phyloP scores from a whole-genome alignment of 2,329 filamentous ascomycete species.

The Stenocarpella maydis region DNA sequence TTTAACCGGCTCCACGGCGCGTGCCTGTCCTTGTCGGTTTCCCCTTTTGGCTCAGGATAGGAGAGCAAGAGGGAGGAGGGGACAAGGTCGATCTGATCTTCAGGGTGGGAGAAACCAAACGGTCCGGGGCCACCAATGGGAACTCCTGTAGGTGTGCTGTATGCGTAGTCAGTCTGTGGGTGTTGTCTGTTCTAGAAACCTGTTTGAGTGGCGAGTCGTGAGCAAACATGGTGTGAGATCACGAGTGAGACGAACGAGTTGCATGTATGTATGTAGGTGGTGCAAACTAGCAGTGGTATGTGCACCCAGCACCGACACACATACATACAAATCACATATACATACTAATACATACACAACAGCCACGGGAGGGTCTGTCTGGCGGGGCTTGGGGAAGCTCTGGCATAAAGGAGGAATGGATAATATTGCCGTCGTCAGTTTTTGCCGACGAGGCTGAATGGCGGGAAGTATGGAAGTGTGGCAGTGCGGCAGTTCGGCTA shows the following conservation, averaged over 20 bases:
- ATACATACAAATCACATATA: too few relatives aligned
- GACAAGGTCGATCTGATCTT: conserved; percentile 14
- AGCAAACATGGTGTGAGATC: conserved; percentile 5
- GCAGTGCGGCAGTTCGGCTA: too few relatives aligned
- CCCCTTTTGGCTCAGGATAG: conserved; percentile 18
- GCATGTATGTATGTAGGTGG: background rate
- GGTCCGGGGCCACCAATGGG: conserved; percentile 6
- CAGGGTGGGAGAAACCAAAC: conserved; percentile 18
- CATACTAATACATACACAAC: too few relatives aligned
- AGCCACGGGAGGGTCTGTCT: background rate
- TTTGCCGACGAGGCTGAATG: conserved; percentile 19
- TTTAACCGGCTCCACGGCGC: background rate
- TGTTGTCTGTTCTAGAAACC: background rate
- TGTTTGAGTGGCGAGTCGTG: background rate
- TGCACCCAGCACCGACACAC: background rate
- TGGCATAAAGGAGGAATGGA: background rate
- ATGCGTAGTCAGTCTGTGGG: background rate
- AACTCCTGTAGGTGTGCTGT: background rate
- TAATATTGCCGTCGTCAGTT: conserved; percentile 15
- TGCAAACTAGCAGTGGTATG: background rate
- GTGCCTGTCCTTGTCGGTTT: conserved; percentile 12
- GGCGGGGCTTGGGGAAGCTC: background rate
- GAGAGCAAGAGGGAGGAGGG: background rate
- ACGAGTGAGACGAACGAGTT: too few relatives aligned
- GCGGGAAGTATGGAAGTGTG: too few relatives aligned